A percentile compares a stretch with the other conserved stretches of the same genome.
Evolutionary conservation across 768 basidiomycete species (phyloP).

Genomic region (Lactarius hatsudake): DNA sequence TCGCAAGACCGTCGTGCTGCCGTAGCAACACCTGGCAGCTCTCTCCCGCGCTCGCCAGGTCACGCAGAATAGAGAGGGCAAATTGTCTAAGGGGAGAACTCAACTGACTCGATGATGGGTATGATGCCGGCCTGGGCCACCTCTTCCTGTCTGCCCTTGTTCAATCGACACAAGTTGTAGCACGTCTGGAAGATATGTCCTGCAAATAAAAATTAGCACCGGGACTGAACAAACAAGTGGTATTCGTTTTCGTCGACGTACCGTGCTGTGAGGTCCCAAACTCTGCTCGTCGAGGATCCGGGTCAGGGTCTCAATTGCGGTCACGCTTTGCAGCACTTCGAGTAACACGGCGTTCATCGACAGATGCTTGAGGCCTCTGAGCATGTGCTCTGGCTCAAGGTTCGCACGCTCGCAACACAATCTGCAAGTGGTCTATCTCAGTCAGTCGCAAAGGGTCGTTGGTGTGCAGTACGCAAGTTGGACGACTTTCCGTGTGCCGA

Average conservation of each 20-base stretch:
- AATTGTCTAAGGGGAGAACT: constrained; percentile 95
- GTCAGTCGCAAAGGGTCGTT: constrained; percentile 3
- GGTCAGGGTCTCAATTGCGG: constrained; percentile 89
- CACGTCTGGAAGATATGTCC: constrained; percentile 97
- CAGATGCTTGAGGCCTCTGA: constrained; percentile 86
- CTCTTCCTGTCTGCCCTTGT: constrained; percentile 89
- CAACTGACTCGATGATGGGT: constrained; percentile 83
- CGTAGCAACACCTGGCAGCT: constrained; percentile 82
- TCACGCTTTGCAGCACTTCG: constrained; percentile 94
- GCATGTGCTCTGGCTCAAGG: constrained; percentile 82
- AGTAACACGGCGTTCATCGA: constrained; percentile 90
- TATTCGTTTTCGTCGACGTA: constrained; percentile 37
- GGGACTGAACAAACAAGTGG: background rate
- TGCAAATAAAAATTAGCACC: constrained; percentile 34
- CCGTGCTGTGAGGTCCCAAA: constrained; percentile 75
- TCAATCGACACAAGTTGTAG: constrained; percentile 92
- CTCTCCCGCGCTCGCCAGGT: constrained; percentile 93
- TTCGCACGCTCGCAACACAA: constrained; percentile 80
- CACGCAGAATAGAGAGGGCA: constrained; percentile 93
- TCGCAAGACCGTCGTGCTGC: too few species aligned
- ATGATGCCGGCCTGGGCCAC: constrained; percentile 97
- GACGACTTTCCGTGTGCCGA: constrained; percentile 86
- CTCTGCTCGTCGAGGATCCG: constrained; percentile 79
- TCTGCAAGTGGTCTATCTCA: constrained; percentile 45
- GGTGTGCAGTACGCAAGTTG: constrained; percentile 58